A percentile compares a stretch with the other conserved stretches of the same genome.
phyloP scores from a whole-genome alignment of 83 land plant species.

The Picea engelmannii region DNA sequence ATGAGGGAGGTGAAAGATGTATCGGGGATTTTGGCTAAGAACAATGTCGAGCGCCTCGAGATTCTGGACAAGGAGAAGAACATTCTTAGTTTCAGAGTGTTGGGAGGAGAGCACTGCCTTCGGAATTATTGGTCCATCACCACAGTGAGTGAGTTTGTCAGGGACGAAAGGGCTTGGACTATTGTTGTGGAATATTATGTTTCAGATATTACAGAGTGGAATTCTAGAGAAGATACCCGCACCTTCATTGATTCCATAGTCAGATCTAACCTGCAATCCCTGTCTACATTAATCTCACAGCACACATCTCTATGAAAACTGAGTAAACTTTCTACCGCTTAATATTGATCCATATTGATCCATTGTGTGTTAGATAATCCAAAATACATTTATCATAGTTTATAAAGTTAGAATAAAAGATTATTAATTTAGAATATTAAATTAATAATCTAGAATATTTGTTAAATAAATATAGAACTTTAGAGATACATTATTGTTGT shows the following conservation, averaged over 20 bases:
- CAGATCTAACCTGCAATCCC: constrained; percentile 27
- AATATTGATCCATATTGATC: no score
- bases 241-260: constrained; percentile 31
- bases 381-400: no score
- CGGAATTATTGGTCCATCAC: constrained; percentile 47
- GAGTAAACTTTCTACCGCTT: background rate
- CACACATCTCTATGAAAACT: no score
- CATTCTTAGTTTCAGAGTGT: constrained; percentile 39
- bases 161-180: background rate
- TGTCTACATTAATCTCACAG: no score
- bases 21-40: constrained; percentile 33
- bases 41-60: constrained; percentile 44
- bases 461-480: no score
- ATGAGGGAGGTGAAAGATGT: constrained; percentile 35
- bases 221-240: constrained; percentile 29
- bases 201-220: constrained; percentile 30
- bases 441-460: no score
- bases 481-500: no score
- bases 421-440: no score
- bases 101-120: constrained; percentile 50
- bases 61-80: constrained; percentile 44
- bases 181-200: constrained; percentile 31
- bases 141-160: constrained; percentile 22
- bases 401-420: no score
- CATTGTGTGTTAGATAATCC: no score